phyloP scores from a whole-genome alignment of 805 yeast species.

The Saturnispora zaruensis region DNA sequence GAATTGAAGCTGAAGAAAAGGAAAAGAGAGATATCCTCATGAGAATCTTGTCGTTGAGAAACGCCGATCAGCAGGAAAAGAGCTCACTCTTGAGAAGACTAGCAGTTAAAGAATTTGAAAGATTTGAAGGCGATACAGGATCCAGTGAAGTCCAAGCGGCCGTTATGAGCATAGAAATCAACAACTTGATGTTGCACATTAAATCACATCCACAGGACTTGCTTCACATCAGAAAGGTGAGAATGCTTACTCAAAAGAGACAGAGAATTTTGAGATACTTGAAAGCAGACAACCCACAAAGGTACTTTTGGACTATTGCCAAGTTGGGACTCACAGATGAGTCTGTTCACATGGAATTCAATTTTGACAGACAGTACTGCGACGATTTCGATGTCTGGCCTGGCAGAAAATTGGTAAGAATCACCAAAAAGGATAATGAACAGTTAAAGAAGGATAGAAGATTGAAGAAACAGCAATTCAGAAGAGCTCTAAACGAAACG shows the following conservation, averaged over 20 bases:
- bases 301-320: conserved; percentile 77
- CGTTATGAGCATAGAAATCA: conserved; percentile 70
- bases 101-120: conserved; percentile 73
- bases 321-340: conserved; percentile 83
- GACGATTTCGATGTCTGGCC: conserved; percentile 75
- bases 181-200: conserved; percentile 67
- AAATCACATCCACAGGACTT: conserved; percentile 65
- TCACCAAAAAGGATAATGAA: conserved; percentile 40
- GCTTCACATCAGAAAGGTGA: conserved; percentile 56
- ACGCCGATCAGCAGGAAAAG: conserved; percentile 52
- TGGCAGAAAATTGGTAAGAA: conserved; percentile 55
- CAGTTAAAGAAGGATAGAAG: conserved; percentile 40
- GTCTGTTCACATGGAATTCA: conserved; percentile 70
- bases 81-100: conserved; percentile 48
- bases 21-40: conserved; percentile 60
- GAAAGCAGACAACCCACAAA: conserved; percentile 69
- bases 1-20: conserved; percentile 32
- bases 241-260: conserved; percentile 83
- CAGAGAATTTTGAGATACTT: conserved; percentile 76
- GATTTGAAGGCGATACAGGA: conserved; percentile 86
- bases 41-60: conserved; percentile 67
- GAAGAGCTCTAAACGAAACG: conserved; percentile 17
- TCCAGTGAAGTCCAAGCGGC: conserved; percentile 97
- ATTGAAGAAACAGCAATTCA: conserved; percentile 35
- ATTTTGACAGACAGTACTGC: conserved; percentile 68